Evolutionary conservation across 805 yeast species (phyloP), one percentile per base, ranked within the genome.

Genomic region (Metschnikowia amazonensis): DNA sequence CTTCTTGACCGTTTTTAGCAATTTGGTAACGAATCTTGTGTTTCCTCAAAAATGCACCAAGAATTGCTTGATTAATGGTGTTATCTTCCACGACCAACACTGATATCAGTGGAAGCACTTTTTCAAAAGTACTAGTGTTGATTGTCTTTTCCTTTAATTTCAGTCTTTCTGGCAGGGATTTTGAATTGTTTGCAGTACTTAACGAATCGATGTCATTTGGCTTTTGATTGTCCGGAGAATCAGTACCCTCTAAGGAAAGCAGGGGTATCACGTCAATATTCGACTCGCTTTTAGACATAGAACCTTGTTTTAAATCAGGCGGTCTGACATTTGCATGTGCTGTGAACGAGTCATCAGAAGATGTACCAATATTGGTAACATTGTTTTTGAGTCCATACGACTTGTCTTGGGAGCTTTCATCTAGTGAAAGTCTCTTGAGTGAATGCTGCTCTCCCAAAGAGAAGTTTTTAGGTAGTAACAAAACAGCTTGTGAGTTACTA

Each of bases 31-130:
- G 84, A 25, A 94, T 90, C 47, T 86, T 80, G 58, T 92, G 92
- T 52, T 88, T 85, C 53, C 89, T 77, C 63, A 94, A 72, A 58
- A 89, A 92, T 13, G 95, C 86, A 14, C 90, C 94, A 62, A 94
- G 73, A 74, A 94, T 90, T 40, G 87, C 86, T 67, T 88, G 95
- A 66, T 94, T 94, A 59, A 94, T 90, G 30, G 89, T 84, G 65
- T 94, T 94, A 72, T 94, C 99, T 64, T 94, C 99, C 8, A 94
- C 99, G 33, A 94, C 90, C 43, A 94, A 68, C 1, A 94, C 96
- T 34, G 89, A 88, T 34, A 94, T 84, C 50, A 89, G 86, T 0
- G 97, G 96, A 16, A 92, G 74, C 17, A 94, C 90, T 44, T 81
- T 84, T 16, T 77, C 78, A 24, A 53, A 53, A 4, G 78, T 68